Evolutionary conservation across 2,329 filamentous ascomycete species (phyloP), one percentile per base, ranked within the genome.

Genomic region (Penicillium sp.): DNA sequence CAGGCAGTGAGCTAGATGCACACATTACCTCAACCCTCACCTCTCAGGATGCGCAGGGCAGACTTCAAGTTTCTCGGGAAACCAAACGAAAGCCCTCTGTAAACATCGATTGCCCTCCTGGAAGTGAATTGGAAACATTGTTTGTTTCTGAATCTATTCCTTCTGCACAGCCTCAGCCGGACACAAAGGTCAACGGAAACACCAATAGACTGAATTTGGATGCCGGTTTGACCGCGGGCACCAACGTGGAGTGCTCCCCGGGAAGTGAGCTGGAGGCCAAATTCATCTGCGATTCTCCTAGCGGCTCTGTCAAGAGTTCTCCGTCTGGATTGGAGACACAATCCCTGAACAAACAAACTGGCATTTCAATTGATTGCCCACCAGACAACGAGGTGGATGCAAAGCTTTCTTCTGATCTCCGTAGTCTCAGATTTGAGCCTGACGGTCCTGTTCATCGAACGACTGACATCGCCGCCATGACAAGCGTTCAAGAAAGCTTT

Each of bases 241-340:
- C 15, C 3, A 59, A 57, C 27, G 27, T 62, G 21, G 55, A 61
- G n/a, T 61, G 55, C 38, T 7, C 57, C n/a, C 57, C 59, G 10
- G 61, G 59, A 21, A 56, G 49, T 51, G 63, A 64, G 33, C 44
- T 61, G 13, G 62, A 66, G 21, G 58, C 60, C n/a, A 56, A 50
- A 49, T 61, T 59, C 23, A 42, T 49, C 12, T 53, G 58, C 6
- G 45, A 55, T 15, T 51, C 55, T 13, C 36, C 47, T 17, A 48
- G 53, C 17, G 21, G 48, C 19, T 35, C 29, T 15, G 42, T 55
- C 29, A 19, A 57, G 27, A 49, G 21, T 38, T 31, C n/a, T 25
- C 45, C 42, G 2, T 36, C 54, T 25, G 19, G 2, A 1, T 56
- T 58, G 2, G 50, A 55, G 17, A 45, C 27, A 4, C 43, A 50